Conservation (phyloP, 805 yeast genomes). For the Kockiozyma suomiensis region DNA sequence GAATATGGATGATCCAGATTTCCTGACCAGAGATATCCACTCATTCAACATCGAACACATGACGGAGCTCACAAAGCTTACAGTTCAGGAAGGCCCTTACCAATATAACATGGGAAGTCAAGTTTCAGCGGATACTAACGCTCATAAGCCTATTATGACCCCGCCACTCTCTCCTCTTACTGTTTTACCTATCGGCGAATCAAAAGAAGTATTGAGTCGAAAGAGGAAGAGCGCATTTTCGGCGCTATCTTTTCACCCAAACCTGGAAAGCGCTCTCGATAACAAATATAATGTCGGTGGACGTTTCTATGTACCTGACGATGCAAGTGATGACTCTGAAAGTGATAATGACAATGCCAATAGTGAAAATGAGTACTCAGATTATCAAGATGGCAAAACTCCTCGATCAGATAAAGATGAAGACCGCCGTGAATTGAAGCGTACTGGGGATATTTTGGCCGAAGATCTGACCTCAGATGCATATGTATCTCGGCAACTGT, state of each 20-base stretch:
- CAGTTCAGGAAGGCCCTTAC: background rate
- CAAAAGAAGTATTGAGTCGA: background rate
- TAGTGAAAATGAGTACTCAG: conserved; percentile 21
- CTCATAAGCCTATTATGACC: conserved; percentile 1
- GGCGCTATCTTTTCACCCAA: conserved; percentile 79
- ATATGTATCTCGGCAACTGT: conserved; percentile 20
- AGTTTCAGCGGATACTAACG: background rate
- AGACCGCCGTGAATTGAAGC: conserved; percentile 11
- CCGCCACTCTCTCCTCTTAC: conserved; percentile 28
- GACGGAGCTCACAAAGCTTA: conserved; percentile 9
- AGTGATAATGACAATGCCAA: conserved; percentile 25
- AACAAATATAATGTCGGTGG: conserved; percentile 90
- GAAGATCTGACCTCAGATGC: conserved; percentile 27
- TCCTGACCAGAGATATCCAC: conserved; percentile 13
- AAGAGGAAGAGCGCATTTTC: conserved; percentile 69
- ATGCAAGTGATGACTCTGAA: conserved; percentile 30
- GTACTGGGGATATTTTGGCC: background rate
- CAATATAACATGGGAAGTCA: background rate
- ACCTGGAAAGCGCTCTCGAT: conserved; percentile 74
- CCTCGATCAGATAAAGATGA: conserved; percentile 19
- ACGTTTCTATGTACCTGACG: conserved; percentile 64
- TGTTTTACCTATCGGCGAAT: conserved; percentile 32
- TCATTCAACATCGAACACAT: conserved; percentile 11
- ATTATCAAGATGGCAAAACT: conserved; percentile 20
- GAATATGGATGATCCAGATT: conserved; percentile 11